A percentile compares a stretch with the other conserved stretches of the same genome.
phyloP scores from a whole-genome alignment of 306 rosid genomes.

The Fragaria ananassa region DNA sequence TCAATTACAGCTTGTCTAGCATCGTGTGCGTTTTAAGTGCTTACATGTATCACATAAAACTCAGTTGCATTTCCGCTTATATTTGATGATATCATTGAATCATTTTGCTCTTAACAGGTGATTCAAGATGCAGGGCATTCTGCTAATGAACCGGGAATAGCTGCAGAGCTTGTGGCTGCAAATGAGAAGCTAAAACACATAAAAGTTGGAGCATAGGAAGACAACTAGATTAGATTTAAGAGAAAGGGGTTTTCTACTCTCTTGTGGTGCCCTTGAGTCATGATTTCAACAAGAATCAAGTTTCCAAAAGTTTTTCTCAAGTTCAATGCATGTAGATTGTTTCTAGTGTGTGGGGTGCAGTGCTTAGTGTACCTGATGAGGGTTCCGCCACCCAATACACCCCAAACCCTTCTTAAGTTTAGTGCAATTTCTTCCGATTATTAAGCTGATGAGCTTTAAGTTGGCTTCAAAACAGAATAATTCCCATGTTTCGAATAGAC shows the following conservation, averaged over 20 bases:
- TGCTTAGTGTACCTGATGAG: background rate
- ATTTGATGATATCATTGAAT: slow-evolving; percentile 20
- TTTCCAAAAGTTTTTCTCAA: background rate
- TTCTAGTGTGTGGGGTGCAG: background rate
- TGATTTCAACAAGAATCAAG: background rate
- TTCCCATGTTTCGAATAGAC: background rate
- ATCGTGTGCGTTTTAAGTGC: background rate
- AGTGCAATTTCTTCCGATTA: background rate
- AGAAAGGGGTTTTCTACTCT: background rate
- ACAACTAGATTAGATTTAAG: background rate
- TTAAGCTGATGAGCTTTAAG: background rate
- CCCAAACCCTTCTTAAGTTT: background rate
- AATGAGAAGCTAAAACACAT: slow-evolving; percentile 71
- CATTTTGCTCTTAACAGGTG: slow-evolving; percentile 45
- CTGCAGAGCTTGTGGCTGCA: slow-evolving; percentile 91
- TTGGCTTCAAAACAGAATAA: background rate
- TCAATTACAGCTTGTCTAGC: background rate
- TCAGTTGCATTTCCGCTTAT: background rate
- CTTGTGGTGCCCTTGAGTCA: background rate
- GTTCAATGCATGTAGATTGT: background rate
- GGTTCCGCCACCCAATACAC: background rate
- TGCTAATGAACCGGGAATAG: slow-evolving; percentile 84
- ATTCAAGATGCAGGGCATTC: slow-evolving; percentile 89
- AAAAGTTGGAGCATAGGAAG: slow-evolving; percentile 29
- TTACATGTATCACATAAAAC: background rate